Evolutionary conservation across 2,329 filamentous ascomycete genomes (phyloP).

Genomic region (Beauveria rudraprayagi): DNA sequence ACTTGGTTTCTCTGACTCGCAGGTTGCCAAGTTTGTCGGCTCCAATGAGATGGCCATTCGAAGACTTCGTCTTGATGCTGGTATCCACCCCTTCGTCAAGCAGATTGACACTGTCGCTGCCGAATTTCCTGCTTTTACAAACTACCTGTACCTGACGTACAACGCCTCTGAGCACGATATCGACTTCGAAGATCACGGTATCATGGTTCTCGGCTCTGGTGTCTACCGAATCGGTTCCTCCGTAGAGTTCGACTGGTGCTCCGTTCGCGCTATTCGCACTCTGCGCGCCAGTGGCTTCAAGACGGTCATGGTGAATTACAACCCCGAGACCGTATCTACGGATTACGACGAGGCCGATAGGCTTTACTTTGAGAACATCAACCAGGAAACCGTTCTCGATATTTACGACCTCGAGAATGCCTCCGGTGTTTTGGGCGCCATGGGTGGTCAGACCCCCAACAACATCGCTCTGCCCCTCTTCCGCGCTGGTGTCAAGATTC

Average conservation of each 20-base stretch:
- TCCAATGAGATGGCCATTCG: constrained; percentile 91
- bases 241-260: constrained; percentile 99
- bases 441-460: constrained; percentile 97
- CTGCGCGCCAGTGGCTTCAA: constrained; percentile 77
- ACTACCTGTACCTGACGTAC: constrained; percentile 95
- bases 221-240: constrained; percentile 97
- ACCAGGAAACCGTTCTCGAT: constrained; percentile 80
- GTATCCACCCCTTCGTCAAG: constrained; percentile 85
- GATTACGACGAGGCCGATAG: constrained; percentile 94
- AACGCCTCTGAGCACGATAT: constrained; percentile 84
- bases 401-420: constrained; percentile 85
- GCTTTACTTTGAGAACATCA: constrained; percentile 95
- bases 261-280: constrained; percentile 86
- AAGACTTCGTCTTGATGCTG: constrained; percentile 72
- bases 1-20: constrained; percentile 87
- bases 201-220: constrained; percentile 94
- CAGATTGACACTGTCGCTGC: constrained; percentile 98
- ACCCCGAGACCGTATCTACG: constrained; percentile 81
- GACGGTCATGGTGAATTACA: constrained; percentile 94
- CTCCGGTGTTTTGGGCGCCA: constrained; percentile 80
- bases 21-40: constrained; percentile 88
- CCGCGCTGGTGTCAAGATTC: constrained; percentile 81
- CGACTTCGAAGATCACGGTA: constrained; percentile 75
- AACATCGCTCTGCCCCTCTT: constrained; percentile 90
- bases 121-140: constrained; percentile 89